phyloP scores from a whole-genome alignment of 108 stramenopile genomes.

The Licmophora abbreviata region DNA sequence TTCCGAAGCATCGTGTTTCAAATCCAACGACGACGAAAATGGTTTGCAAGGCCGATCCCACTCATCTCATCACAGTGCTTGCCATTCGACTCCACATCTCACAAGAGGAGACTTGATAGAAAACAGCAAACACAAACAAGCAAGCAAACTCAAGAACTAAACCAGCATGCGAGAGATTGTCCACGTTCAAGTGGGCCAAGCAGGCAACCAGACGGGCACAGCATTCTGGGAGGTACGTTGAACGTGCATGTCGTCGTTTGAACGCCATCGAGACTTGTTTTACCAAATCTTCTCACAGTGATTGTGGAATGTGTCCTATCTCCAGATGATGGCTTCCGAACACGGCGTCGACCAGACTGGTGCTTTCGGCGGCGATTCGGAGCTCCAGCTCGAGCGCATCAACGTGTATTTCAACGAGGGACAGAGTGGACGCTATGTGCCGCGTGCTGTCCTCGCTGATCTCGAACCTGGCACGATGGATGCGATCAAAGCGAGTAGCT shows the following conservation, averaged over 20 bases:
- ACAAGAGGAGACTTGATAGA: too few species aligned
- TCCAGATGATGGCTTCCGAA: slow-evolving; percentile 69
- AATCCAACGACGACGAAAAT: too few species aligned
- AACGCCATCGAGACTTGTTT: neutral
- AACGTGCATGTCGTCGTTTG: neutral
- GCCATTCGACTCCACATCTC: too few species aligned
- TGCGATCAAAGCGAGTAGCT: slow-evolving; percentile 70
- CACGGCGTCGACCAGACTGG: slow-evolving; percentile 64
- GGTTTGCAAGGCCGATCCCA: too few species aligned
- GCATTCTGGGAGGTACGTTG: slow-evolving; percentile 91
- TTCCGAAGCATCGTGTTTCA: too few species aligned
- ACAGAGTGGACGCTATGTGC: slow-evolving; percentile 70
- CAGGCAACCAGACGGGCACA: slow-evolving; percentile 95
- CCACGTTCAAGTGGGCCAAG: slow-evolving; percentile 96
- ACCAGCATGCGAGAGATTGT: slow-evolving; percentile 92
- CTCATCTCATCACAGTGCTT: too few species aligned
- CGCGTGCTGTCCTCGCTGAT: slow-evolving; percentile 71
- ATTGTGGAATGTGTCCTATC: neutral
- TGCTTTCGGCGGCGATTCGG: slow-evolving; percentile 48
- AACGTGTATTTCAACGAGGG: slow-evolving; percentile 84
- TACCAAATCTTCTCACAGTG: neutral
- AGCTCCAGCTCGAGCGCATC: slow-evolving; percentile 79
- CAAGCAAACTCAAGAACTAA: too few species aligned
- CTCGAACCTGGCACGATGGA: slow-evolving; percentile 85
- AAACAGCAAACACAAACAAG: too few species aligned